Base-by-base conservation (phyloP, 768 basidiomycete species). In the Agrocybe praecox region DNA sequence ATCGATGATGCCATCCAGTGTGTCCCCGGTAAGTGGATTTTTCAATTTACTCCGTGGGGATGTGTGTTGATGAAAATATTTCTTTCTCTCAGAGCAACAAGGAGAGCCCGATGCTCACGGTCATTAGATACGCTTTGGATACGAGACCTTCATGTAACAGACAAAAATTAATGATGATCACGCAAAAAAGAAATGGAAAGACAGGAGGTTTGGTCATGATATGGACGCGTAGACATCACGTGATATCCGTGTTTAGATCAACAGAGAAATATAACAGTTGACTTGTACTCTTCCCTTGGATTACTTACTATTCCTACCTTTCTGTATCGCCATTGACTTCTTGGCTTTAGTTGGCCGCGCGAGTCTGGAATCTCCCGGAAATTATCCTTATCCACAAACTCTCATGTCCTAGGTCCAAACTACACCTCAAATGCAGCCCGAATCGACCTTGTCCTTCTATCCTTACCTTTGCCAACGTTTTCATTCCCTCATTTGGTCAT, bases 1-100 rank as follows among this genome's bases (percentile, higher is more conserved):
- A 98, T 98, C 65, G 96, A 98, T 71, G 96, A 94, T 72, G 92
- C 92, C n/a, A 94, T 94, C 59, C 92, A 94, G 66, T 92, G 90
- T 72, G 80, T 90, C 46, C 90, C 92, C 58, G 92, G 92, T 92
- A 64, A 77, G 87, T 74, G 45, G 26, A 22, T 24, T 22, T 54
- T 44, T 23, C 15, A 12, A 46, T 49, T 40, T 49, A 15, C 24
- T 52, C 53, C 36, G 46, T 33, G 29, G 43, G 57, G 26, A 52
- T 60, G 57, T 63, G 36, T 42, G 52, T 58, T 58, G 60, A 24
- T 65, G 6, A 66, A 67, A 43, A 63, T 42, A 50, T 18, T 56
- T 52, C 52, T 60, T 58, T 55, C n/a, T 57, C 52, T 40, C 69
- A 92, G 90, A 93, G 72, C 80, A 83, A 62, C 85, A 89, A 72